A percentile compares a stretch with the other conserved stretches of the same genome.
Evolutionary conservation across 2,329 filamentous ascomycete genomes (phyloP).

Genomic region (Aspergillus vadensis): DNA sequence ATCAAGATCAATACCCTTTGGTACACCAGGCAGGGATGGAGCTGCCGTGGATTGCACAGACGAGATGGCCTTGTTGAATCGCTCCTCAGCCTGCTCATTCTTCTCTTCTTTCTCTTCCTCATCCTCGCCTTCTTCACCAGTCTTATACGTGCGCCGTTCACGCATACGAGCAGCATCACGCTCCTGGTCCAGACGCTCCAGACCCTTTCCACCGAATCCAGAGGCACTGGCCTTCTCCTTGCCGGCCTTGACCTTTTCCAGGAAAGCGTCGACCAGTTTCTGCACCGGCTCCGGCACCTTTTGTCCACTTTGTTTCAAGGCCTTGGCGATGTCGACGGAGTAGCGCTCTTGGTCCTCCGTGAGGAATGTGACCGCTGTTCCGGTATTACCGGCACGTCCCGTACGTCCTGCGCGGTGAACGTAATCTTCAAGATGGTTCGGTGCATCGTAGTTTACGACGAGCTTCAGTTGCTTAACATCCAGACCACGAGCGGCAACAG

Average conservation of each 20-base stretch:
- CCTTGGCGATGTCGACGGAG: slow-evolving; percentile 83
- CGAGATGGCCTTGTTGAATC: slow-evolving; percentile 62
- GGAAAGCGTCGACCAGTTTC: slow-evolving; percentile 67
- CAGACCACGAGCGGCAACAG: slow-evolving; percentile 88
- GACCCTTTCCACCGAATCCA: slow-evolving; percentile 91
- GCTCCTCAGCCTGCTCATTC: slow-evolving; percentile 63
- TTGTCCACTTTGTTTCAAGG: slow-evolving; percentile 87
- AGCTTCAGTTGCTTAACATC: slow-evolving; percentile 96
- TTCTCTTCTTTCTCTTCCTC: slow-evolving; percentile 69
- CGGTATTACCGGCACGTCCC: slow-evolving; percentile 89
- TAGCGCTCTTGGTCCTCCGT: slow-evolving; percentile 91
- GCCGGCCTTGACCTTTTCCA: slow-evolving; percentile 87
- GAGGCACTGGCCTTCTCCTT: slow-evolving; percentile 81
- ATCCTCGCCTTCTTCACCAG: slow-evolving; percentile 79
- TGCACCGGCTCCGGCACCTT: slow-evolving; percentile 71
- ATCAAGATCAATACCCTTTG: slow-evolving; percentile 62
- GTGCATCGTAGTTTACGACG: slow-evolving; percentile 93
- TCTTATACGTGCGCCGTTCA: slow-evolving; percentile 86
- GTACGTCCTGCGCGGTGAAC: slow-evolving; percentile 93
- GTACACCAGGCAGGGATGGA: slow-evolving; percentile 46
- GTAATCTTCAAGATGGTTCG: slow-evolving; percentile 94
- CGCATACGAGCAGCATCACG: slow-evolving; percentile 83
- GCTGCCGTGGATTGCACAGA: slow-evolving; percentile 66
- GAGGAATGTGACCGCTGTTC: slow-evolving; percentile 91
- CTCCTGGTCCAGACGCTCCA: slow-evolving; percentile 88